Conservation (phyloP, 2,329 filamentous ascomycete species). For the Pseudogymnoascus sp. region DNA sequence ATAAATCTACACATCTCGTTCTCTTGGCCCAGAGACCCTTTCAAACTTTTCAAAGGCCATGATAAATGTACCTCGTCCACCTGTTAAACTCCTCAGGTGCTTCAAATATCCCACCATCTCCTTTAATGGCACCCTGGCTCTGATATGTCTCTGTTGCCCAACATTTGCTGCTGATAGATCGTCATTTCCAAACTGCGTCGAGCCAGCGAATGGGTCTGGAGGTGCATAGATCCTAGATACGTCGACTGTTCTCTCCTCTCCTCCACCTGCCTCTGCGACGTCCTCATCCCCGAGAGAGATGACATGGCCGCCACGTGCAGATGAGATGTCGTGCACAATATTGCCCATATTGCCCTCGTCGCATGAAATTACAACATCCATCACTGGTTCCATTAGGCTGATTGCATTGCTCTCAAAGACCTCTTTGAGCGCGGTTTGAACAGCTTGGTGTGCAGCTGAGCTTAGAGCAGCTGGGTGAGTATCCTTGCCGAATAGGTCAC, state of each 20-base stretch:
- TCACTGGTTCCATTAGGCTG: constrained; percentile 83
- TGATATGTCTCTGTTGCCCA: constrained; percentile 55
- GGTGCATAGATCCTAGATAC: constrained; percentile 74
- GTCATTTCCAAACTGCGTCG: neutral
- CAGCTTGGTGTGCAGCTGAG: constrained; percentile 60
- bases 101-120: constrained; percentile 96
- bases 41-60: constrained; percentile 69
- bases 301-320: constrained; percentile 65
- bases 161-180: constrained; percentile 11
- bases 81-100: constrained; percentile 80
- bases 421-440: constrained; percentile 60
- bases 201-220: constrained; percentile 65
- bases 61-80: constrained; percentile 70
- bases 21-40: constrained; percentile 53
- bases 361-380: constrained; percentile 80
- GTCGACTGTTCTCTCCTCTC: constrained; percentile 47
- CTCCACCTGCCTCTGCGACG: constrained; percentile 15
- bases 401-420: constrained; percentile 49
- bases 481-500: constrained; percentile 59
- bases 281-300: constrained; percentile 52
- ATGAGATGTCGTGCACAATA: constrained; percentile 75
- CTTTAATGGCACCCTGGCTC: constrained; percentile 82
- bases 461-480: constrained; percentile 61
- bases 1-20: constrained; percentile 12
- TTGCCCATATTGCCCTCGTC: constrained; percentile 74